phyloP scores from a whole-genome alignment of 306 rosid species.

The Rosa chinensis region DNA sequence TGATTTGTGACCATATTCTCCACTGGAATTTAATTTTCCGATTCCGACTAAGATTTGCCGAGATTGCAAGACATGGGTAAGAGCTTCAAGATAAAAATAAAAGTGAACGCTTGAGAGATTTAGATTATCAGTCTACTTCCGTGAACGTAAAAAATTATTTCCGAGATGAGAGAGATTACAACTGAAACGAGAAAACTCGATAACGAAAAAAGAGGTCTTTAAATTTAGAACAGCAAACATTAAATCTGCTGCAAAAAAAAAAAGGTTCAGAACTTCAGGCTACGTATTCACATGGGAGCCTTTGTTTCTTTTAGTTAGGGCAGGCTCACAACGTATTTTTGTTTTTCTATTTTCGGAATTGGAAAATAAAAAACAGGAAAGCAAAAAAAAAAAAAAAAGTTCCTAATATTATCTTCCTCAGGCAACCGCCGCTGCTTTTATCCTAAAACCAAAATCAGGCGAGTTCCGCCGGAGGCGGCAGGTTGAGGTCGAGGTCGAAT shows the following conservation, averaged over 20 bases:
- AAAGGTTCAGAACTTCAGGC: slow-evolving; percentile 8
- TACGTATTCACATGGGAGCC: slow-evolving; percentile 30
- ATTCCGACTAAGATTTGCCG: not conserved
- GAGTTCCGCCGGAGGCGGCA: slow-evolving; percentile 45
- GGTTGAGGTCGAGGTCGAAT: slow-evolving; percentile 42
- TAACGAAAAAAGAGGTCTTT: slow-evolving; percentile 17
- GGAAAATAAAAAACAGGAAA: not conserved
- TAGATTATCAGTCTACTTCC: not conserved
- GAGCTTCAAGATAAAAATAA: not conserved
- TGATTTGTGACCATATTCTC: too few species aligned
- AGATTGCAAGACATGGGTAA: not conserved
- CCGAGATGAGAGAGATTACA: slow-evolving; percentile 18
- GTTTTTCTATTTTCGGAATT: slow-evolving; percentile 7
- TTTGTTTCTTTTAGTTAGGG: slow-evolving; percentile 1
- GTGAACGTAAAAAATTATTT: slow-evolving; percentile 1
- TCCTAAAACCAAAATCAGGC: slow-evolving; percentile 24
- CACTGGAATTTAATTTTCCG: not conserved
- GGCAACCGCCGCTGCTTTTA: slow-evolving; percentile 6
- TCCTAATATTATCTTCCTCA: slow-evolving; percentile 3
- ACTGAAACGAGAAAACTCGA: not conserved
- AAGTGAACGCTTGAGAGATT: not conserved
- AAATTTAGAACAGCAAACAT: slow-evolving; percentile 23
- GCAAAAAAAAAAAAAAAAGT: not conserved
- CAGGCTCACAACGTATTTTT: slow-evolving; percentile 8
- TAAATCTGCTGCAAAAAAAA: slow-evolving; percentile 45